A percentile compares a stretch with the other conserved stretches of the same genome.
phyloP scores from a whole-genome alignment of 495 filamentous ascomycete species.

The Aspergillus saccharolyticus region DNA sequence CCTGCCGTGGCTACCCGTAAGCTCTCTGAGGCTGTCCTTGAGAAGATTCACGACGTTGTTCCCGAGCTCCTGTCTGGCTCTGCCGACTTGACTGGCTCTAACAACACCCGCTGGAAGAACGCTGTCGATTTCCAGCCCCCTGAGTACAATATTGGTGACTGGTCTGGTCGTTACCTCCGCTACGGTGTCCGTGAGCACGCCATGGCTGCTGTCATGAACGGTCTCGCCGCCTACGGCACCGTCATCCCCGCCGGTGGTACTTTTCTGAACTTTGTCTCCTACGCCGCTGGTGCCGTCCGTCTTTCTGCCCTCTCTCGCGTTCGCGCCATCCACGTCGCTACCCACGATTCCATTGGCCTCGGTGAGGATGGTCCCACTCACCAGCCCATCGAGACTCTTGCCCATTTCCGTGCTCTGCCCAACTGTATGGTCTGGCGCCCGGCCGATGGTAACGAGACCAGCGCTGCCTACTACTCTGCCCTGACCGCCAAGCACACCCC shows the following conservation, averaged over 20 bases:
- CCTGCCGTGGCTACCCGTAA: slow-evolving; percentile 85
- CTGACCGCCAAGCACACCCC: slow-evolving; percentile 89
- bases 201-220: slow-evolving; percentile 99
- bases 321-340: slow-evolving; percentile 93
- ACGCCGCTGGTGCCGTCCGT: slow-evolving; percentile 91
- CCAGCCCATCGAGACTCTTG: slow-evolving; percentile 98
- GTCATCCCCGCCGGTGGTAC: slow-evolving; percentile 91
- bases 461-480: slow-evolving; percentile 94
- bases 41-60: slow-evolving; percentile 75
- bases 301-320: slow-evolving; percentile 88
- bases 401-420: slow-evolving; percentile 97
- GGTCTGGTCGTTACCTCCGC: slow-evolving; percentile 87
- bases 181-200: slow-evolving; percentile 96
- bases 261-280: slow-evolving; percentile 99
- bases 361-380: slow-evolving; percentile 98
- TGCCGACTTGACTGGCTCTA: slow-evolving; percentile 95
- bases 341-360: slow-evolving; percentile 98
- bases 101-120: slow-evolving; percentile 97
- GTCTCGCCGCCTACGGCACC: slow-evolving; percentile 91
- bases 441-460: slow-evolving; percentile 97
- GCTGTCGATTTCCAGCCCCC: slow-evolving; percentile 97
- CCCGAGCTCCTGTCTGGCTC: slow-evolving; percentile 95
- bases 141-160: slow-evolving; percentile 75
- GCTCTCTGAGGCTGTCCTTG: slow-evolving; percentile 88
- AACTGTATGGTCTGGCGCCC: slow-evolving; percentile 99